phyloP scores from a whole-genome alignment of 2,329 filamentous ascomycete species.

The Apiospora rasikravindrae region DNA sequence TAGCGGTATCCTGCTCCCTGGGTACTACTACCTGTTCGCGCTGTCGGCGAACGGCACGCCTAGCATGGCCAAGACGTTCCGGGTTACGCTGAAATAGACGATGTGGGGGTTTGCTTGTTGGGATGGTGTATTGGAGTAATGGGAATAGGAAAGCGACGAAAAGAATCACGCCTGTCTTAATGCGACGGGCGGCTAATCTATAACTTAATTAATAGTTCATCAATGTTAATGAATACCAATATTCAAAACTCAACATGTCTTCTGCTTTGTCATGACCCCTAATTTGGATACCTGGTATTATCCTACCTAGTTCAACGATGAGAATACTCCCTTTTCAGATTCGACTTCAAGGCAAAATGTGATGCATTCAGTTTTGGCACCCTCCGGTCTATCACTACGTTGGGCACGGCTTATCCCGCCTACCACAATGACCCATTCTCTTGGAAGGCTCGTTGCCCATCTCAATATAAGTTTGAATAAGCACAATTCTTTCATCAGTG shows the following conservation, averaged over 20 bases:
- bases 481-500: background rate
- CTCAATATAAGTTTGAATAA: background rate
- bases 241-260: background rate
- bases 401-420: background rate
- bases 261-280: background rate
- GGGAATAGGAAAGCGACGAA: background rate
- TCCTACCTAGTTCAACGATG: too few species aligned
- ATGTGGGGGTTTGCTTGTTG: background rate
- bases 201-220: conserved; percentile 8
- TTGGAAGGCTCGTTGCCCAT: background rate
- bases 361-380: background rate
- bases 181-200: background rate
- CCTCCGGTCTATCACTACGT: background rate
- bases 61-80: conserved; percentile 50
- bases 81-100: conserved; percentile 26
- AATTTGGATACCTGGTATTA: too few species aligned
- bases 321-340: too few species aligned
- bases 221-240: background rate
- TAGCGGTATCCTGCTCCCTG: conserved; percentile 55
- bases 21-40: conserved; percentile 60
- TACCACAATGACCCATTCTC: background rate
- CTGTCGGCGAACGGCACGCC: conserved; percentile 51
- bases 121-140: background rate
- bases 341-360: background rate
- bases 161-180: background rate